A percentile compares a stretch with the other conserved stretches of the same genome.
phyloP scores from a whole-genome alignment of 2,329 filamentous ascomycete genomes.

The Fusarium gaditjirri region DNA sequence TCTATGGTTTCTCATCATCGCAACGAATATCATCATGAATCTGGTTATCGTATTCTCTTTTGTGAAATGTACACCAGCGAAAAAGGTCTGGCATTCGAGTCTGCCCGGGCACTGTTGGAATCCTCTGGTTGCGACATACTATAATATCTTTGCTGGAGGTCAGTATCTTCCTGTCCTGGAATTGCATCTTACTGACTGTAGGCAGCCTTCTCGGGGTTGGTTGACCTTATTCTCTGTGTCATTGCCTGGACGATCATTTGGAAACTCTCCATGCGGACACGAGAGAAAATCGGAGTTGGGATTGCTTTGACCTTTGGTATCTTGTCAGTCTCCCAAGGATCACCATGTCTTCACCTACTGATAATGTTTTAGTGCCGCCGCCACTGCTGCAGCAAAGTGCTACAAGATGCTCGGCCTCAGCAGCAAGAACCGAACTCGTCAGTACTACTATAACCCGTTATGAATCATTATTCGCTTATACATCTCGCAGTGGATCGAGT shows the following conservation, averaged over 20 bases:
- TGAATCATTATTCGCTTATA: fast-evolving
- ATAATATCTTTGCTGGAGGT: conserved; percentile 4
- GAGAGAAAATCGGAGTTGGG: neutral
- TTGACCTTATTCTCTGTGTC: neutral
- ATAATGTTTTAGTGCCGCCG: neutral
- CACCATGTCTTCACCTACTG: fast-evolving
- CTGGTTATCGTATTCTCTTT: neutral
- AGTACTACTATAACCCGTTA: neutral
- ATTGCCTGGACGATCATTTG: conserved; percentile 7
- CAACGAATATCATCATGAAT: neutral
- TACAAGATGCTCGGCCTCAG: neutral
- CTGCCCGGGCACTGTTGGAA: neutral
- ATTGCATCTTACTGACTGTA: fast-evolving
- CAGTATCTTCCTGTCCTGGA: fast-evolving
- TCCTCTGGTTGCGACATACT: neutral
- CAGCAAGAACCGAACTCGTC: neutral
- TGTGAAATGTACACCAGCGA: neutral
- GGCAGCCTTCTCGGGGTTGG: neutral
- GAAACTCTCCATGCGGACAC: neutral
- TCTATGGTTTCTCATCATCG: neutral
- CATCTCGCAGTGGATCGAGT: neutral
- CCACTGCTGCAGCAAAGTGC: neutral
- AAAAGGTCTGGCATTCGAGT: neutral
- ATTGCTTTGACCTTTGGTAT: conserved; percentile 6
- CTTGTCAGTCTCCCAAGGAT: neutral